Evolutionary conservation across 352 stramenopile genomes (phyloP), one percentile per base, ranked within the genome.

Genomic region (Globisporangium viniferum): DNA sequence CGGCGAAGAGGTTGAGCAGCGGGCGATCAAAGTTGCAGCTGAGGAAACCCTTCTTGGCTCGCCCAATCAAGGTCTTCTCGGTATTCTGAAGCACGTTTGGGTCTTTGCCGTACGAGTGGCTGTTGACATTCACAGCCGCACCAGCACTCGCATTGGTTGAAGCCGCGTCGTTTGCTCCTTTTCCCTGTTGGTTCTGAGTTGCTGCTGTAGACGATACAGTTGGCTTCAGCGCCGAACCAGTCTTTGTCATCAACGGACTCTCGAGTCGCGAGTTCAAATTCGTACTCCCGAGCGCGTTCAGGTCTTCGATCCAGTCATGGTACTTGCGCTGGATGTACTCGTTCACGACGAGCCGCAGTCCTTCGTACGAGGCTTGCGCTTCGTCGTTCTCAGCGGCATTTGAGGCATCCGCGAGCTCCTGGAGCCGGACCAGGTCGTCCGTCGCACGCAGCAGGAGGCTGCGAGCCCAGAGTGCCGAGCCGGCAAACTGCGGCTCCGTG

Each of bases 11-110:
- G 39, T 94, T 92, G 7, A 98, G 71, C 64, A 99, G 75, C 20
- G 90, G 90, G 3, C 87, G 80, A 75, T 99, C 94, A 59, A 99
- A 99, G 67, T 98, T 99, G 72, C 93, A 98, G 39, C 97, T 90
- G 24, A 98, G 72, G 63, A 96, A 94, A 20, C 85, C 88, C 64
- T 91, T 89, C 48, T 94, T 94, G 2, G 82, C 86, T 3, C 87
- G 79, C 39, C 86, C 76, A 62, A 95, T 93, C 2, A 95, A 66
- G 4, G 85, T 91, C 62, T 93, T 93, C 59, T 93, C 85, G 0
- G 76, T 96, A 69, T 92, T 91, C 68, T 91, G 83, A 3, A 88
- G 70, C 6, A 79, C 78, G 15, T 92, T 93, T 33, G 74, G 58
- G n/a, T 92, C 85, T 51, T 85, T 79, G 29, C 73, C 63, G 68